Conservation (phyloP, 352 stramenopile species). For the Pythium aquatile region DNA sequence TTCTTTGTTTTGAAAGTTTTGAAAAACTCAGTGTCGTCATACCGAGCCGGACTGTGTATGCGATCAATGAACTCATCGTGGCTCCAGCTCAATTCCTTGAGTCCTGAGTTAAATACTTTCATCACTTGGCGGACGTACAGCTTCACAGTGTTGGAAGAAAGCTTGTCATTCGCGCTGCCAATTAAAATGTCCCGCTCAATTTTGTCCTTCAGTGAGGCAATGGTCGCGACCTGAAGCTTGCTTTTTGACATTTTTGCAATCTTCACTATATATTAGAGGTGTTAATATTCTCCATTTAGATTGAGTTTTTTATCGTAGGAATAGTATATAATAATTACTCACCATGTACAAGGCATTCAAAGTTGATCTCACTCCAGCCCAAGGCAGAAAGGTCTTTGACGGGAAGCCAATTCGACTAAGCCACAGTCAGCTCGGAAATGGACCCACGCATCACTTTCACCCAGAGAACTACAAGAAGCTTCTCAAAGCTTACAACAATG, state of each 20-base stretch:
- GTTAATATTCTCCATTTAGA: no score
- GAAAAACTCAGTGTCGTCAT: slow-evolving; percentile 18
- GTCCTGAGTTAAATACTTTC: slow-evolving; percentile 15
- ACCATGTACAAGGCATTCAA: slow-evolving; percentile 26
- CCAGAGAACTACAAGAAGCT: slow-evolving; percentile 31
- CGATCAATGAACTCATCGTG: slow-evolving; percentile 19
- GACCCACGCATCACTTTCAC: slow-evolving; percentile 25
- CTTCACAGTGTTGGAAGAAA: neutral
- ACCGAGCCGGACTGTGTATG: slow-evolving; percentile 13
- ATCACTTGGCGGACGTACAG: slow-evolving; percentile 18
- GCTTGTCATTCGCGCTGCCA: slow-evolving; percentile 1
- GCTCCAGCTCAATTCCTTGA: slow-evolving; percentile 12
- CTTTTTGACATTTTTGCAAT: no score
- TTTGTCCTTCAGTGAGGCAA: slow-evolving; percentile 7
- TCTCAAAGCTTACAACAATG: slow-evolving; percentile 18
- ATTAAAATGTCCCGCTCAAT: slow-evolving; percentile 15
- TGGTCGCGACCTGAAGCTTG: no score
- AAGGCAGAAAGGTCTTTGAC: slow-evolving; percentile 25
- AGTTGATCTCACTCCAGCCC: slow-evolving; percentile 21
- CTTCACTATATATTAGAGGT: no score
- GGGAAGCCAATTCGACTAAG: slow-evolving; percentile 25
- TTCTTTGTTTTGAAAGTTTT: slow-evolving; percentile 24
- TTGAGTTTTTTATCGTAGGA: slow-evolving; percentile 22
- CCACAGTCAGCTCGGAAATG: slow-evolving; percentile 25
- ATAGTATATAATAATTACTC: slow-evolving; percentile 26